Conservation (phyloP, 768 basidiomycete species). For the Sporobolomyces phaffii region DNA sequence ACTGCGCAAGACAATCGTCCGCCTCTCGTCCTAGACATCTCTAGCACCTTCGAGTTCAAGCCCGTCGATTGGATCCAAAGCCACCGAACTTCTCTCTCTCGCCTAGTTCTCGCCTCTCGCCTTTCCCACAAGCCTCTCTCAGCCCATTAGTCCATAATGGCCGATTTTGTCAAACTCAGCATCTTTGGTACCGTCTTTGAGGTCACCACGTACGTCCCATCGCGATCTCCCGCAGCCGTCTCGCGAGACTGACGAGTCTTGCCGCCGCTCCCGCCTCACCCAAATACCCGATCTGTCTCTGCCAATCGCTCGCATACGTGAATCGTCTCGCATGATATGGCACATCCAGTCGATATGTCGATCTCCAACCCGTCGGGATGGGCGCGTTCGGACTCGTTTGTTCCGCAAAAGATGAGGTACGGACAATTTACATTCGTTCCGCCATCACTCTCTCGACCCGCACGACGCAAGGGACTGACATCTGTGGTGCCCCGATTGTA, state of each 20-base stretch:
- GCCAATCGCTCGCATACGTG: too few species aligned
- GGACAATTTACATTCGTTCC: not conserved
- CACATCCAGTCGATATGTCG: constrained; percentile 77
- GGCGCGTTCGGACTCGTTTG: constrained; percentile 97
- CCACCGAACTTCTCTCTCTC: not conserved
- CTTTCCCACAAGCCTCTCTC: not conserved
- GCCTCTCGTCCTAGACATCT: not conserved
- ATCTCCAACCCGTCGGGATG: constrained; percentile 98
- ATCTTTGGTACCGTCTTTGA: constrained; percentile 99
- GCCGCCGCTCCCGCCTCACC: too few species aligned
- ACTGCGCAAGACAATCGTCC: not conserved
- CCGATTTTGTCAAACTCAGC: constrained; percentile 59
- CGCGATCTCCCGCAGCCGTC: not conserved
- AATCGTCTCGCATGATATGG: too few species aligned
- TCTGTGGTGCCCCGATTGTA: constrained; percentile 43
- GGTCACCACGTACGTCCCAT: constrained; percentile 50
- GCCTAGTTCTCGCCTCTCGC: not conserved
- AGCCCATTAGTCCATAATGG: constrained; percentile 5
- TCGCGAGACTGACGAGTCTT: not conserved
- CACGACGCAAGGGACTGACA: too few species aligned
- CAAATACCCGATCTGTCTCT: not conserved
- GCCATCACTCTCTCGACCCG: too few species aligned
- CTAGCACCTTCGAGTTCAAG: not conserved
- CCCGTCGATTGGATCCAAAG: not conserved
- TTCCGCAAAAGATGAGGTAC: constrained; percentile 39